These are phyloP conservation scores for Aspergillus udagawae DNA, from an alignment of 2,329 filamentous ascomycete species.

Conservation along the genomic window DNA sequence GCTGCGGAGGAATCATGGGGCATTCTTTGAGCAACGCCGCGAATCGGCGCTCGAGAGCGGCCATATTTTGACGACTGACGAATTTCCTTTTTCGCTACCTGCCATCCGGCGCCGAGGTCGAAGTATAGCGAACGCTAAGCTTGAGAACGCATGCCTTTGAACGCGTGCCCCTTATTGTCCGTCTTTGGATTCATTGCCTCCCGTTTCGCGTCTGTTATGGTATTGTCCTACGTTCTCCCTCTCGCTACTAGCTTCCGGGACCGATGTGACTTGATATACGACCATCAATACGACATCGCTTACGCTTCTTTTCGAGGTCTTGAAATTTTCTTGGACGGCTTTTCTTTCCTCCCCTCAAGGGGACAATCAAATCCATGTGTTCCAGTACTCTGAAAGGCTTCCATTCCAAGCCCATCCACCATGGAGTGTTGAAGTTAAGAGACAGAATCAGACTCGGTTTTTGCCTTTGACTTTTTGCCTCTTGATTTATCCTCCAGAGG, in stretches of 20 bases:
- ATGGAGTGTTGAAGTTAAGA: background rate
- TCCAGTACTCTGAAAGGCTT: background rate
- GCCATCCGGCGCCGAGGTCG: constrained; percentile 12
- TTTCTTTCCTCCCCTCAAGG: background rate
- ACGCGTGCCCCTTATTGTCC: constrained; percentile 3
- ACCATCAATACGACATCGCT: background rate
- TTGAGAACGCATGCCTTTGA: constrained; percentile 3
- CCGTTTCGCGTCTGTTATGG: background rate
- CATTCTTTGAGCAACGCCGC: constrained; percentile 63
- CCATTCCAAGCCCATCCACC: background rate
- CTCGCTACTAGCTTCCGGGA: background rate
- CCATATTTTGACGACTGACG: constrained; percentile 24
- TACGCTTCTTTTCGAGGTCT: background rate
- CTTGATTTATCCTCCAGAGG: background rate
- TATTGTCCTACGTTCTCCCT: background rate
- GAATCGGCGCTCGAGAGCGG: constrained; percentile 5
- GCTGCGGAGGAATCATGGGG: constrained; percentile 95
- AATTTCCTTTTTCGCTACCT: constrained; percentile 20
- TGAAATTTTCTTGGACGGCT: background rate
- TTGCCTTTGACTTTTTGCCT: background rate
- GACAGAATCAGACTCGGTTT: background rate
- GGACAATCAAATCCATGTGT: background rate
- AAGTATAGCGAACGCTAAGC: constrained; percentile 8
- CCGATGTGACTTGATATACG: background rate
- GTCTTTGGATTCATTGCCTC: background rate